Conservation (phyloP, 192 early-diverging fungal genomes). For the Podila epigama region DNA sequence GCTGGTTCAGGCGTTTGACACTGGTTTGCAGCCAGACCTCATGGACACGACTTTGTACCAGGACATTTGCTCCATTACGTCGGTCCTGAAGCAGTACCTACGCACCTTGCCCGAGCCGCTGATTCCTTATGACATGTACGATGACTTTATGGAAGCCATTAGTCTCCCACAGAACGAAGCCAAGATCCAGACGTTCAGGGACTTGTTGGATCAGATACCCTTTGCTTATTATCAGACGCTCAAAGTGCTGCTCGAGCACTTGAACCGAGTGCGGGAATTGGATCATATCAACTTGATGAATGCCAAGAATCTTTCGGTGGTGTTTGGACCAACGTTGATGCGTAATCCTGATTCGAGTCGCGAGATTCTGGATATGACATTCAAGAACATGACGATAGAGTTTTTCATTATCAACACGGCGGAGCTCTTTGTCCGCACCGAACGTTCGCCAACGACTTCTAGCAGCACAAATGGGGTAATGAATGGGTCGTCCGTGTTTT, state of each 20-base stretch:
- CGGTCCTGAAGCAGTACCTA: constrained; percentile 83
- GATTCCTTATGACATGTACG: constrained; percentile 73
- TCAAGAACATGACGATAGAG: constrained; percentile 75
- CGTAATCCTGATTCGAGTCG: constrained; percentile 64
- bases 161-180: constrained; percentile 44
- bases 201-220: constrained; percentile 64
- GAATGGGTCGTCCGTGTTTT: background rate
- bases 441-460: background rate
- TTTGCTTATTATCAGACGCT: constrained; percentile 68
- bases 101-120: constrained; percentile 78
- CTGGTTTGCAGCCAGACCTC: constrained; percentile 57
- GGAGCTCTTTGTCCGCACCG: constrained; percentile 14
- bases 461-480: background rate
- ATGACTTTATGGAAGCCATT: constrained; percentile 67
- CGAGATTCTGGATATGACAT: constrained; percentile 78
- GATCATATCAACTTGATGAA: constrained; percentile 86
- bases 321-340: constrained; percentile 92
- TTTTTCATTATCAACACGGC: constrained; percentile 68
- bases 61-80: constrained; percentile 82
- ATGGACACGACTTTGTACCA: constrained; percentile 61
- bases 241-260: constrained; percentile 66
- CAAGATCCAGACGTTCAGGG: constrained; percentile 56
- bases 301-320: constrained; percentile 89
- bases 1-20: constrained; percentile 70
- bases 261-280: constrained; percentile 67